Percentiles rank a stretch among this genome's conserved stretches.
Conservation (phyloP, 2,329 filamentous ascomycete genomes). For the Colletotrichum magnum region DNA sequence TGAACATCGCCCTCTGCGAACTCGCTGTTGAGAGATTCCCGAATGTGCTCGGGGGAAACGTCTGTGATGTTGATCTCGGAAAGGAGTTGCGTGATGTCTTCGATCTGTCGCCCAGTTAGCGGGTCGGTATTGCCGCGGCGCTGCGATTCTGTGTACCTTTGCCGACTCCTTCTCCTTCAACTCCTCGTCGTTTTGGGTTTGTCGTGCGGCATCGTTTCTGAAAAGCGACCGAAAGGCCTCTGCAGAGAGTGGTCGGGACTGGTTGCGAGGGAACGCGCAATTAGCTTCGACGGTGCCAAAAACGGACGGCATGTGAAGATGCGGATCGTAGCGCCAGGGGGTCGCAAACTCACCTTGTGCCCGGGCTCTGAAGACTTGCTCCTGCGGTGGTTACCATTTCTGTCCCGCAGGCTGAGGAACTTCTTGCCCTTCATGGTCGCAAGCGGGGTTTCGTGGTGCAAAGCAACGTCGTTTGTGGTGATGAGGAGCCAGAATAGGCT, state of each 20-base stretch:
- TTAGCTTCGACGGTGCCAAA: slow-evolving; percentile 21
- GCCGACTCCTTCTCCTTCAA: slow-evolving; percentile 63
- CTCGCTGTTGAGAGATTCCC: slow-evolving; percentile 69
- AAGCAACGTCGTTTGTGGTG: slow-evolving; percentile 12
- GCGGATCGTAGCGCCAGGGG: slow-evolving; percentile 16
- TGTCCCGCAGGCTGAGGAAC: slow-evolving; percentile 80
- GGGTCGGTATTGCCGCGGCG: not conserved
- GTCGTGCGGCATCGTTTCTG: slow-evolving; percentile 71
- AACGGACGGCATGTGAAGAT: slow-evolving; percentile 20
- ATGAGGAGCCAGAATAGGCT: slow-evolving; percentile 23
- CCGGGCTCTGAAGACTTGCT: slow-evolving; percentile 69
- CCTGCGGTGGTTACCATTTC: slow-evolving; percentile 66
- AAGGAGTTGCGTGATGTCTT: slow-evolving; percentile 50
- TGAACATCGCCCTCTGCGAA: slow-evolving; percentile 79
- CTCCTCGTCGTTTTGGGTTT: slow-evolving; percentile 67
- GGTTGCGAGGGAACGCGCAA: slow-evolving; percentile 19
- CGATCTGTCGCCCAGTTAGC: slow-evolving; percentile 45
- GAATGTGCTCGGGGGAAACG: slow-evolving; percentile 70
- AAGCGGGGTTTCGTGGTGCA: slow-evolving; percentile 9
- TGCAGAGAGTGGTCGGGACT: slow-evolving; percentile 67
- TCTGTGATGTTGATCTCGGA: slow-evolving; percentile 60
- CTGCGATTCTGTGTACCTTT: slow-evolving; percentile 53
- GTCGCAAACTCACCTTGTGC: slow-evolving; percentile 61
- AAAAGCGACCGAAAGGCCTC: slow-evolving; percentile 76
- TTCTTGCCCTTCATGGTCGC: slow-evolving; percentile 71